Percentiles rank a stretch among this genome's conserved stretches.
Evolutionary conservation across 495 filamentous ascomycete genomes (phyloP).

Genomic region (Oidiodendron maius): DNA sequence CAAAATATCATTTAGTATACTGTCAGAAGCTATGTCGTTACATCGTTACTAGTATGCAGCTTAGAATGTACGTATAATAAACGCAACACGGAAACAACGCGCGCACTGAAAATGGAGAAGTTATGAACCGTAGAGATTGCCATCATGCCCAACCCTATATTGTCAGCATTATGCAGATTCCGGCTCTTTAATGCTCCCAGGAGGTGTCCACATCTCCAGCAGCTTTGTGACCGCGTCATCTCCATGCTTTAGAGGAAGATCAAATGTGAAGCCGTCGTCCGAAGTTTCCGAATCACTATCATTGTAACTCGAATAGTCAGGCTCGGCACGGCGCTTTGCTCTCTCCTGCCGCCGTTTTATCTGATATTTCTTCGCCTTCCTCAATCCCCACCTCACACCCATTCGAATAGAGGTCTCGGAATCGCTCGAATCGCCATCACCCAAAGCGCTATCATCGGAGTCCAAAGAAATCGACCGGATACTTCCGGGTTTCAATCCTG

Average conservation of each 20-base stretch:
- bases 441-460: conserved; percentile 2
- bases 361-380: conserved; percentile 1
- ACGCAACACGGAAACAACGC: no score
- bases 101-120: no score
- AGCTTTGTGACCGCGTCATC: conserved; percentile 15
- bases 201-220: conserved; percentile 14
- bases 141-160: no score
- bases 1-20: no score
- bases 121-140: no score
- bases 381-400: conserved; percentile 5
- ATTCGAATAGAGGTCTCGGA: conserved; percentile 2
- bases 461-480: not conserved
- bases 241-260: conserved; percentile 9
- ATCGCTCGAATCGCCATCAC: conserved; percentile 2
- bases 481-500: not conserved
- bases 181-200: no score
- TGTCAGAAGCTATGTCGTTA: no score
- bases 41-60: no score
- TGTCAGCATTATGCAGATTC: no score
- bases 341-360: not conserved
- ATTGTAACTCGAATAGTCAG: no score
- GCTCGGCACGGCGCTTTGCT: not conserved
- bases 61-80: no score
- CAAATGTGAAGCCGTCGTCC: conserved; percentile 2
- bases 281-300: conserved; percentile 4